Evolutionary conservation across 371 early-diverging fungal genomes (phyloP).

Genomic region (Syncephalastrum contaminatum): DNA sequence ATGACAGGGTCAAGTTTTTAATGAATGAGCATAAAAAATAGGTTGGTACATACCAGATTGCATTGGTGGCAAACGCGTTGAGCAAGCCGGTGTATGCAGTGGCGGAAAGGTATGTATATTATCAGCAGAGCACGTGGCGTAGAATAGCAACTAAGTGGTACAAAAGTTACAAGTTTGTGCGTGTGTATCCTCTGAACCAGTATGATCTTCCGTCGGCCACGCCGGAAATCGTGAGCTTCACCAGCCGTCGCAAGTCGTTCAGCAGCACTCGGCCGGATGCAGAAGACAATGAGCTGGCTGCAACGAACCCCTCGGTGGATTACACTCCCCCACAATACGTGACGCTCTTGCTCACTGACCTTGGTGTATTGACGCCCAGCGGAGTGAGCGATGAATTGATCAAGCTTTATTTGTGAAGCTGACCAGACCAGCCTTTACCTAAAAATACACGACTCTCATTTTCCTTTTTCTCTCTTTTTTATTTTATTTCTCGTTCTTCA

Average conservation of each 20-base stretch:
- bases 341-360: conserved; percentile 87
- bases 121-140: conserved; percentile 1
- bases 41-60: conserved; percentile 92
- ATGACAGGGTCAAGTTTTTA: background rate
- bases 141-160: background rate
- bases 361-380: conserved; percentile 92
- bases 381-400: conserved; percentile 92
- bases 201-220: conserved; percentile 75
- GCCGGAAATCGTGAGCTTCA: conserved; percentile 66
- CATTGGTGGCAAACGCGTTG: conserved; percentile 90
- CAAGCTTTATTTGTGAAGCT: conserved; percentile 70
- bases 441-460: conserved; percentile 6
- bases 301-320: conserved; percentile 83
- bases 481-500: conserved; percentile 10
- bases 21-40: conserved; percentile 7
- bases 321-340: conserved; percentile 96
- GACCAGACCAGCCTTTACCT: no score
- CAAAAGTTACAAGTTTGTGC: conserved; percentile 91
- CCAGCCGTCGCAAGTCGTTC: conserved; percentile 33
- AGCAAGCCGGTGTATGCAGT: conserved; percentile 94
- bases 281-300: conserved; percentile 37
- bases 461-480: conserved; percentile 13
- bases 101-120: conserved; percentile 78
- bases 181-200: conserved; percentile 86
- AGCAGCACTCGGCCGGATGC: conserved; percentile 29